Conservation (phyloP, 2,329 filamentous ascomycete genomes). For the Xylariaceae sp. region DNA sequence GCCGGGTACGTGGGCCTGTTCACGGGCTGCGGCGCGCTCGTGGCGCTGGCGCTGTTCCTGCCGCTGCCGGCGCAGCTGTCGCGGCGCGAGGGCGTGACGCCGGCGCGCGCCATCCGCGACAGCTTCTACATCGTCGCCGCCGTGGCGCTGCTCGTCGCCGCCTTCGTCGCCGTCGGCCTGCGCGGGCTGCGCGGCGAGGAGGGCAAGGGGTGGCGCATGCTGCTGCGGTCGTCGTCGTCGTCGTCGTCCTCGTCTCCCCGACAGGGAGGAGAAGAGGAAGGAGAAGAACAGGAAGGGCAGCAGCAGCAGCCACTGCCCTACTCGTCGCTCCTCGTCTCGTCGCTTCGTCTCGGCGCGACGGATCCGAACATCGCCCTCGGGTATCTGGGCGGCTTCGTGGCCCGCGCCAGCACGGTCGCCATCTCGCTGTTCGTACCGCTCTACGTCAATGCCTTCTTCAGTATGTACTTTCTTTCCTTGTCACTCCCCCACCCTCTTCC, state of each 20-base stretch:
- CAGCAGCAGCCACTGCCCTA: slow-evolving; percentile 41
- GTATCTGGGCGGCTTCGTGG: slow-evolving; percentile 91
- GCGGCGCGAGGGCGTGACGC: slow-evolving; percentile 61
- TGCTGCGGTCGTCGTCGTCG: slow-evolving; percentile 34
- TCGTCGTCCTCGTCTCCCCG: not conserved
- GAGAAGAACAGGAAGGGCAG: not conserved
- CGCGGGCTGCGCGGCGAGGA: slow-evolving; percentile 64
- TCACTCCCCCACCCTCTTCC: no score
- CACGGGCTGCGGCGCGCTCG: slow-evolving; percentile 82
- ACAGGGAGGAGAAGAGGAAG: not conserved
- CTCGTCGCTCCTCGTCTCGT: slow-evolving; percentile 51
- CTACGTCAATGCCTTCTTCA: slow-evolving; percentile 87
- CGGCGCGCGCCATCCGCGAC: slow-evolving; percentile 66
- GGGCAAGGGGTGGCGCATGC: slow-evolving; percentile 60
- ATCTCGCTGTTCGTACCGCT: slow-evolving; percentile 93
- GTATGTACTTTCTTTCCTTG: no score
- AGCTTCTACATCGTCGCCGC: slow-evolving; percentile 82
- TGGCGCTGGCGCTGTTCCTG: slow-evolving; percentile 75
- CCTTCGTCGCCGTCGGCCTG: slow-evolving; percentile 73
- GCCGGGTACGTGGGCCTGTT: slow-evolving; percentile 89
- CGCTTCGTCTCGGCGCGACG: slow-evolving; percentile 61
- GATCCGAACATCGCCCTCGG: slow-evolving; percentile 76
- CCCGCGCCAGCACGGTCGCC: slow-evolving; percentile 86
- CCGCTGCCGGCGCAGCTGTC: slow-evolving; percentile 77
- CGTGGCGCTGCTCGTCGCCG: slow-evolving; percentile 63